Percentiles rank a stretch among this genome's conserved stretches.
Evolutionary conservation across 1,139 yeast species (phyloP).

Genomic region (Zygosaccharomyces pseudobailii): DNA sequence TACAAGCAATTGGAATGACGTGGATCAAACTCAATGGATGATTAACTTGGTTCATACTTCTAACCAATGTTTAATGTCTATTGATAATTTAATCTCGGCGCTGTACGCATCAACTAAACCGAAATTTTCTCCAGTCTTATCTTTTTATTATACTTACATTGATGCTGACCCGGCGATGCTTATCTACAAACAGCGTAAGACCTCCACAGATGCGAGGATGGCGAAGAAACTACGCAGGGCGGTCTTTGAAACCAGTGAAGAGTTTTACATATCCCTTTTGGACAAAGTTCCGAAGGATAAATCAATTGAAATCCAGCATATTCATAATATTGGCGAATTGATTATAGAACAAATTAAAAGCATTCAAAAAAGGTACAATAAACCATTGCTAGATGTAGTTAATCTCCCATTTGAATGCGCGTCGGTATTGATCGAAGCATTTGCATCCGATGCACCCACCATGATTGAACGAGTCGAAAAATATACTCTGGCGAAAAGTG

Average conservation of each 20-base stretch:
- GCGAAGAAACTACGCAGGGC: conserved; percentile 47
- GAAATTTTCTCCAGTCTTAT: conserved; percentile 52
- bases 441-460: conserved; percentile 59
- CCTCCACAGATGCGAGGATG: conserved; percentile 45
- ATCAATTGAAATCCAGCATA: conserved; percentile 52
- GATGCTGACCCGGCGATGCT: conserved; percentile 46
- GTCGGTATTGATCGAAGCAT: conserved; percentile 52
- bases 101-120: conserved; percentile 55
- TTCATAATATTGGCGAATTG: conserved; percentile 54
- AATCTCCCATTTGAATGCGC: conserved; percentile 54
- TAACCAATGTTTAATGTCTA: conserved; percentile 43
- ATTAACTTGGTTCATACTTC: conserved; percentile 47
- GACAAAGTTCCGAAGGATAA: conserved; percentile 62
- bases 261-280: conserved; percentile 54
- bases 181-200: conserved; percentile 18
- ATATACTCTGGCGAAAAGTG: conserved; percentile 38
- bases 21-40: conserved; percentile 52
- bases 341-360: conserved; percentile 48
- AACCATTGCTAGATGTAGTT: conserved; percentile 56
- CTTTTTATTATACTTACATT: conserved; percentile 48
- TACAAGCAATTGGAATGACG: conserved; percentile 46
- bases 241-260: conserved; percentile 51
- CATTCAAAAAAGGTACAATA: conserved; percentile 57
- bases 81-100: conserved; percentile 43
- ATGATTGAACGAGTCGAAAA: conserved; percentile 55